phyloP scores from a whole-genome alignment of 164 flowering plant species.

The Stephania cephalantha region DNA sequence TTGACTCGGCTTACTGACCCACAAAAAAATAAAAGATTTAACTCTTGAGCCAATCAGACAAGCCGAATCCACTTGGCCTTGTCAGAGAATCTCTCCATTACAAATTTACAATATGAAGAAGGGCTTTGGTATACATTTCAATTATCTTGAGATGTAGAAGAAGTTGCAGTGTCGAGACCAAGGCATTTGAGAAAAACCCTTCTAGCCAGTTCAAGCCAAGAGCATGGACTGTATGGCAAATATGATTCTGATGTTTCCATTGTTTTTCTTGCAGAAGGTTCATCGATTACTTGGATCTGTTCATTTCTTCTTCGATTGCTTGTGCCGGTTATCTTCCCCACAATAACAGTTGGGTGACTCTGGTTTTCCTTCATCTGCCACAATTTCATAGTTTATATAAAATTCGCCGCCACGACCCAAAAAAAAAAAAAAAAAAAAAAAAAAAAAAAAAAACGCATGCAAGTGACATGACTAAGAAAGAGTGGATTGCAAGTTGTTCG shows the following conservation, averaged over 20 bases:
- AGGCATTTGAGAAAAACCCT: conserved; percentile 16
- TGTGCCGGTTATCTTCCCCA: not conserved
- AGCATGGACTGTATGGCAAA: conserved; percentile 9
- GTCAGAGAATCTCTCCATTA: not conserved
- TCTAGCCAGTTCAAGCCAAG: conserved; percentile 9
- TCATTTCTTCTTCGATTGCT: not conserved
- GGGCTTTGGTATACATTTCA: not conserved
- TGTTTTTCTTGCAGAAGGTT: not conserved
- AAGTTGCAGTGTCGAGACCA: conserved; percentile 8
- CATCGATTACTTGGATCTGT: not conserved
- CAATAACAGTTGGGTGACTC: not conserved
- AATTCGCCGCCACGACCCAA: not conserved
- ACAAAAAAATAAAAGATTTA: not conserved
- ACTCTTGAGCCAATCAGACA: not conserved
- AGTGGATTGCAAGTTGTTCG: not conserved
- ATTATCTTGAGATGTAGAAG: not conserved
- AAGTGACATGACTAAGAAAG: not conserved
- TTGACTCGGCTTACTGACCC: not conserved
- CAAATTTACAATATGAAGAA: not conserved
- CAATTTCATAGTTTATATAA: not conserved
- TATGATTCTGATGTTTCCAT: not conserved
- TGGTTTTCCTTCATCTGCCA: not conserved
- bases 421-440: not conserved
- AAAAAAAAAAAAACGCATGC: not conserved
- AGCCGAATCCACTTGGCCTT: not conserved